Evolutionary conservation across 257 asterid genomes (phyloP), one percentile per base, ranked within the genome.

Genomic region (Rauvolfia tetraphylla): DNA sequence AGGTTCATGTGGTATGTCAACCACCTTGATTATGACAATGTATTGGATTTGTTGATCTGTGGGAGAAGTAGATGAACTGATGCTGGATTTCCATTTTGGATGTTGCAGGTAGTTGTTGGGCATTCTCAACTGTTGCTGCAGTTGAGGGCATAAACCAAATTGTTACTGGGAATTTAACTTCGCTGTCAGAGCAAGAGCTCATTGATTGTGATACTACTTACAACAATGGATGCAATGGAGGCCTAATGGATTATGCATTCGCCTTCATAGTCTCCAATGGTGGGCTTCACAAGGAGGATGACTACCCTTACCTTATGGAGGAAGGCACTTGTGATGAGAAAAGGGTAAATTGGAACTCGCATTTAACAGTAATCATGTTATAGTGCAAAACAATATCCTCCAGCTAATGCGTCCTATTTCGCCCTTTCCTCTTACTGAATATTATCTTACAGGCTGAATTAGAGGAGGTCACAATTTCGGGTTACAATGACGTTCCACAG

Each of bases 101-200:
- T 7, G 14, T 3, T 76, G 81, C 86, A 91, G 96, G 96, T 39
- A 91, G 96, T 79, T 91, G 96, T 67, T 91, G 96, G 96, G 96
- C 96, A 20, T 91, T 91, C 78, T 89, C 96, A 49, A 91, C 96
- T 0, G 91, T 91, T 63, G 94, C 92, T 73, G 92, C 94, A 27
- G 94, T 91, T 1, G 96, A 91, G 76, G 94, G 96, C 73, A 91
- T 91, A 58, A 89, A 91, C 87, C 91, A 87, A 67, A 89, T 91
- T 7, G 89, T 83, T 61, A 87, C 92, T 0, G 92, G 94, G 59
- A 89, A 91, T 77, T 80, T 91, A 44, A 88, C 92, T 0, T 89
- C 86, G 39, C 72, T 91, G 63, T 91, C 96, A 0, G 96, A 91
- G 74, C 96, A 91, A 72, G 90, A 89, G 76, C 89, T 91, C 73